Base-by-base conservation (phyloP, 2,329 filamentous ascomycete species). In the Fulvia fulva region DNA sequence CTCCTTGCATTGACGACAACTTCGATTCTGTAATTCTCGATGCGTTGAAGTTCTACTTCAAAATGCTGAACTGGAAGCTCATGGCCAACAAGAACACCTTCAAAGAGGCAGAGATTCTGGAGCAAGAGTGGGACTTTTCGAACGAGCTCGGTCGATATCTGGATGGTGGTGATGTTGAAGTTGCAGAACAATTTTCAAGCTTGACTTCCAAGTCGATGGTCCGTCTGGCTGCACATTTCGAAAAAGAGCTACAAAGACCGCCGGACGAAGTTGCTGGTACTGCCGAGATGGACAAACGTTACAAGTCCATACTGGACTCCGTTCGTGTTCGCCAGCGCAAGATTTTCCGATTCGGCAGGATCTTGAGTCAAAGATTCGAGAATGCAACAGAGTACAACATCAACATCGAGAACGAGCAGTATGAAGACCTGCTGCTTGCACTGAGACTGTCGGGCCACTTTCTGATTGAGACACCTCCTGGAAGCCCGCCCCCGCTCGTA, bases 51-150 rank as follows among this genome's bases (percentile, higher is more conserved):
- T 97, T 96, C 74, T 99, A 99, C 76, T 99, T 99, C 81, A 94
- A 93, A 73, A 92, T 99, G 83, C 80, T 99, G 46, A 97, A 97
- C 71, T 97, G 92, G 91, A 97, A 97, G 74, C 80, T 99, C 54
- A 92, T 89, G 67, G 90, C 91, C 56, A 97, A 97, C 79, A 97
- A 97, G 74, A 99, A 97, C 76, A 97, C 92, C 0, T 99, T 99
- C 82, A 97, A 97, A 72, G 94, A 99, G 74, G 94, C 94, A 6
- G 94, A 99, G 78, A 88, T 99, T 63, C 78, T 99, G 50, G 95
- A 97, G 71, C 91, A 96, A 69, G 94, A 99, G 75, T 99, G 94
- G 94, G 91, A 91, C 57, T 97, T 97, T 70, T 95, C 90, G 54
- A 97, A 97, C 69, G 87, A 92, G 67, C 90, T 99, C 57, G 94